phyloP scores from a whole-genome alignment of 1,284 basidiomycete genomes.

The Gomphus bonarii region DNA sequence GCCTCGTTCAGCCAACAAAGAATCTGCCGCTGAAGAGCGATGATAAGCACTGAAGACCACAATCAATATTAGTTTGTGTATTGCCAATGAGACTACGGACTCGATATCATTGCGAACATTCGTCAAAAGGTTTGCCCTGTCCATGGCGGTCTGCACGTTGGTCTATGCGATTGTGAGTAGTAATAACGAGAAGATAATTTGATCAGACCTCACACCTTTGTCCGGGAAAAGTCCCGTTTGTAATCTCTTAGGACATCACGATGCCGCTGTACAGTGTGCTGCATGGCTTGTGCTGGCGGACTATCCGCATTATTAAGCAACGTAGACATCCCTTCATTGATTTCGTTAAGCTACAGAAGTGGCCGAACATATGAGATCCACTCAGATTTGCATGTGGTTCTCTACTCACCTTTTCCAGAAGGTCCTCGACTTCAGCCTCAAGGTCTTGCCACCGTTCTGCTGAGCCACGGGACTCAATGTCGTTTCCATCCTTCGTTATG shows the following conservation, averaged over 20 bases:
- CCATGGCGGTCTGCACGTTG: conserved; percentile 77
- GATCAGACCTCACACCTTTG: conserved; percentile 46
- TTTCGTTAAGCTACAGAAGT: conserved; percentile 62
- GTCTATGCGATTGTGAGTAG: conserved; percentile 31
- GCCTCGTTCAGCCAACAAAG: conserved; percentile 78
- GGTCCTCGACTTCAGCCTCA: conserved; percentile 78
- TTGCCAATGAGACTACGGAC: conserved; percentile 36
- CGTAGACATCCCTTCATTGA: conserved; percentile 63
- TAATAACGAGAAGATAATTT: neutral
- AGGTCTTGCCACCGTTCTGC: conserved; percentile 67
- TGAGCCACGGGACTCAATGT: conserved; percentile 63
- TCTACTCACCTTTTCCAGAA: conserved; percentile 73
- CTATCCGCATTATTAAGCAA: conserved; percentile 65
- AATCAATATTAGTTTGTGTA: neutral
- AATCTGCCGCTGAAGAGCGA: conserved; percentile 72
- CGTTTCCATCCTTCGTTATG: conserved; percentile 52
- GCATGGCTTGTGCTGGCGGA: conserved; percentile 74
- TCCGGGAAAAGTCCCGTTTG: conserved; percentile 70
- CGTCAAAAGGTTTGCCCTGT: conserved; percentile 78
- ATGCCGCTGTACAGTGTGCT: conserved; percentile 84
- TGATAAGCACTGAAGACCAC: conserved; percentile 63
- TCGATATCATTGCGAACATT: conserved; percentile 95
- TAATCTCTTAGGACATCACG: conserved; percentile 87
- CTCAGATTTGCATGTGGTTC: neutral
- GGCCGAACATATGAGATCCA: conserved; percentile 9